Base-by-base conservation (phyloP, 371 early-diverging fungal genomes). In the Fennellomyces sp. region DNA sequence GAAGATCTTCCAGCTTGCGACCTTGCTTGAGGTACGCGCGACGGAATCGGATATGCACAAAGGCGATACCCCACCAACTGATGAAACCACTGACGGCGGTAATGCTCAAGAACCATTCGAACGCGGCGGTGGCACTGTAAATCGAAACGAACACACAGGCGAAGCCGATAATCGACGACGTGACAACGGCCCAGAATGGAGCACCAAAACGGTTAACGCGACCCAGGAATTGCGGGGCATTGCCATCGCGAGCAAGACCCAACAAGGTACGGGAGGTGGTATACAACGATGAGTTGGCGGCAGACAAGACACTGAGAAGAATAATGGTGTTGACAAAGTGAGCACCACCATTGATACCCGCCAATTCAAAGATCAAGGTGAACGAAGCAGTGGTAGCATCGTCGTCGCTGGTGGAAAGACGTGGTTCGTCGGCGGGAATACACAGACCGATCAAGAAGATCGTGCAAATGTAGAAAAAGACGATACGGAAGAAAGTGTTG, bases 21-120 rank as follows among this genome's bases (percentile, higher is more conserved):
- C 61, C 91, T 65, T 95, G 96, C 1, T 79, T 77, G n/a, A 71
- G 66, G 60, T 83, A 90, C 19, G 93, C 94, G 8, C 72, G 79
- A 27, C 94, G 90, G 84, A 95, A 95, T 6, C 94, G 90, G 61
- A 89, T 71, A 63, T 95, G 94, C 25, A 86, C 83, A 58, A 86
- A 68, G 5, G 83, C 76, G 59, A 95, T 94, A n/a, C 58, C 59
- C 63, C 55, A 58, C 94, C 96, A 95, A 55, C 85, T 85, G 48
- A 90, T 72, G 57, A 94, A 89, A 49, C 93, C 90, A 23, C 90
- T 81, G 13, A 90, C 79, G 3, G 89, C 88, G 47, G 90, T 83
- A 47, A 94, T 77, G 59, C 78, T 85, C 65, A 89, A 69, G 45
- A 94, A 80, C 85, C 90, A 91, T 31, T 72, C 63, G 61, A 92